These are phyloP conservation scores for Russula virescens DNA, from an alignment of 768 basidiomycete species.

Conservation along the genomic window DNA sequence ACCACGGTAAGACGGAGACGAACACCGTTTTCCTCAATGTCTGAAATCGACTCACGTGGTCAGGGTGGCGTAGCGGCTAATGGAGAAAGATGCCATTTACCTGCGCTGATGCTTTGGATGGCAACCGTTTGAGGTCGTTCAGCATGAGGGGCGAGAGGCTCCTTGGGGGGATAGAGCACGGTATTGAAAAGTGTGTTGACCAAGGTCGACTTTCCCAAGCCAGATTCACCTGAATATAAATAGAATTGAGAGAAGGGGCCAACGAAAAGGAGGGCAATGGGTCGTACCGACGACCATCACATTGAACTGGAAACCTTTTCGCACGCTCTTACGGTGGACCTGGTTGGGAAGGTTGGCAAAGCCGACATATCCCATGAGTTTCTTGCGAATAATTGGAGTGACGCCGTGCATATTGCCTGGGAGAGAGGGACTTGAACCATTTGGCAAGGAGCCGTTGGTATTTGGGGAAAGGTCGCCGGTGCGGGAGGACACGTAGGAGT, in stretches of 20 bases:
- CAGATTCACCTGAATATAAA: conserved; percentile 87
- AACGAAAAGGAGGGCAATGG: conserved; percentile 23
- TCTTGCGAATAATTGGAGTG: conserved; percentile 65
- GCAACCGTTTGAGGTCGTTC: conserved; percentile 91
- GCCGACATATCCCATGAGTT: conserved; percentile 91
- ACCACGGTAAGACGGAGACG: conserved; percentile 97
- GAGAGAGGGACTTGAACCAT: conserved; percentile 61
- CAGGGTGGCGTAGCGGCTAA: neutral
- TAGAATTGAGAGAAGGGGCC: conserved; percentile 1
- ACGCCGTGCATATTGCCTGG: conserved; percentile 28
- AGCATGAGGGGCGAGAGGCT: conserved; percentile 73
- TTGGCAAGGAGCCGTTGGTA: conserved; percentile 54
- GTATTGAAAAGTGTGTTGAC: conserved; percentile 99
- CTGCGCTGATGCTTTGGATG: conserved; percentile 97
- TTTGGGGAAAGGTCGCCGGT: conserved; percentile 51
- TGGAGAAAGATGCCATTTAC: conserved; percentile 38
- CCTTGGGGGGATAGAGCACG: conserved; percentile 85
- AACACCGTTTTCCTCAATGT: conserved; percentile 98
- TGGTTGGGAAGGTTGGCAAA: conserved; percentile 99
- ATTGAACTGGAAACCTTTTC: conserved; percentile 99
- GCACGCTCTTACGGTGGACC: conserved; percentile 95
- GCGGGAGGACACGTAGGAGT: conserved; percentile 66
- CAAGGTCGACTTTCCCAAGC: conserved; percentile 96
- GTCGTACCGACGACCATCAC: conserved; percentile 96
- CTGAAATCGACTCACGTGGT: conserved; percentile 39